phyloP scores from a whole-genome alignment of 163 green algal species.

The Chlorella variabilis region DNA sequence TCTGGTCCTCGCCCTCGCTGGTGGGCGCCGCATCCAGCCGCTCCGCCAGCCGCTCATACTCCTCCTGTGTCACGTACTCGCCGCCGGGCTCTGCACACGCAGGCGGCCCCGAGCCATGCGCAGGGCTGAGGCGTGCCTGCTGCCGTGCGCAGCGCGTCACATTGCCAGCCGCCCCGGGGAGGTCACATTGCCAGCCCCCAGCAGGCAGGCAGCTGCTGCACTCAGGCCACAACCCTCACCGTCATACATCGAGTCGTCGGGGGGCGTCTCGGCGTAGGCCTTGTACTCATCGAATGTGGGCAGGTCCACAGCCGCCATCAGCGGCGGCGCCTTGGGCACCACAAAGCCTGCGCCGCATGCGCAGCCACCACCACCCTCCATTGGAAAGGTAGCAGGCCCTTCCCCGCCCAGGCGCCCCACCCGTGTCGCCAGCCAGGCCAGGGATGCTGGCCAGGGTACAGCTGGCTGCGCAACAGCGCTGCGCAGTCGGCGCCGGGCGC shows the following conservation, averaged over 20 bases:
- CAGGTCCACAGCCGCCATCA: background rate
- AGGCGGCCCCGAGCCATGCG: background rate
- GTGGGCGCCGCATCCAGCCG: background rate
- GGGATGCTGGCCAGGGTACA: too few species aligned
- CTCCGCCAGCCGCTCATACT: conserved; percentile 1
- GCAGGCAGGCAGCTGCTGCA: background rate
- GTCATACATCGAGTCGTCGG: background rate
- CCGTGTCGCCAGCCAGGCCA: too few species aligned
- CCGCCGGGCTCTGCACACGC: background rate
- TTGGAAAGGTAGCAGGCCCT: too few species aligned
- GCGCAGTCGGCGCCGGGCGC: background rate
- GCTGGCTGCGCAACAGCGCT: too few species aligned
- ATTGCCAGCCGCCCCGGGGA: too few species aligned
- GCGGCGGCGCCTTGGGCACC: background rate
- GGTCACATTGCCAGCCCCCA: too few species aligned
- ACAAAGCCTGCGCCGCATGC: background rate
- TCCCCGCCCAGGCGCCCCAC: too few species aligned
- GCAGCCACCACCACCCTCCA: too few species aligned
- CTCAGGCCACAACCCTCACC: background rate
- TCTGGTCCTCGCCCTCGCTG: background rate
- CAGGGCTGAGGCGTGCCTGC: background rate
- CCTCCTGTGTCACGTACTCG: background rate
- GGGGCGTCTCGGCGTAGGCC: background rate
- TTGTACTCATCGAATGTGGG: background rate
- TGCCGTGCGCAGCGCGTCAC: too few species aligned